These are phyloP conservation scores for Geotrichum histeridarum DNA, from an alignment of 1,139 yeast species.

Conservation along the genomic window DNA sequence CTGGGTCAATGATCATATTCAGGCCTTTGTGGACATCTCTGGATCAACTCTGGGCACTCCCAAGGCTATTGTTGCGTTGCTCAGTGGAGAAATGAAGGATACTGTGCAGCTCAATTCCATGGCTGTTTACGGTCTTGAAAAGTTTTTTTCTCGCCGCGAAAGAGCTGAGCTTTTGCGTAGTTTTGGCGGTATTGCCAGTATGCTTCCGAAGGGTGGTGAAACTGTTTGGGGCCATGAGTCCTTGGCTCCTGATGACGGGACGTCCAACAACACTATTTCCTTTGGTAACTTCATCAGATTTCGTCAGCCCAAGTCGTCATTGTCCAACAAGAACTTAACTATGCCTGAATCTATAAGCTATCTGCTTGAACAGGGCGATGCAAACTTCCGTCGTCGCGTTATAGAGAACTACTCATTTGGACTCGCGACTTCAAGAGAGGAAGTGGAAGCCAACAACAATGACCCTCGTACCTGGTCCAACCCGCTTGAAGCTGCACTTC, in stretches of 20 bases:
- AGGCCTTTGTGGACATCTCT: constrained; percentile 75
- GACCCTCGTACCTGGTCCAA: constrained; percentile 81
- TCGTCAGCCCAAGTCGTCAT: constrained; percentile 42
- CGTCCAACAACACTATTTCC: constrained; percentile 37
- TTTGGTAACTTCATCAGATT: constrained; percentile 77
- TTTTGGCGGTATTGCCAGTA: constrained; percentile 91
- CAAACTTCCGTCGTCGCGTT: constrained; percentile 66
- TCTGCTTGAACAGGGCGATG: constrained; percentile 60
- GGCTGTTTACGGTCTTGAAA: constrained; percentile 91
- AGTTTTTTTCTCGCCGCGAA: constrained; percentile 84
- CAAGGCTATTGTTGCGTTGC: constrained; percentile 80
- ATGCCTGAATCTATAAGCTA: constrained; percentile 62
- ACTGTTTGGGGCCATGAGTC: constrained; percentile 71
- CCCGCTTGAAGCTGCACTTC: constrained; percentile 86
- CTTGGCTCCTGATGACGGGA: constrained; percentile 48
- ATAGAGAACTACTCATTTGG: constrained; percentile 75
- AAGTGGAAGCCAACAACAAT: constrained; percentile 58
- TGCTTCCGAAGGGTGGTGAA: constrained; percentile 95
- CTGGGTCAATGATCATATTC: constrained; percentile 85
- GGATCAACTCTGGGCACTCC: constrained; percentile 93
- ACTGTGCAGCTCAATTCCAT: constrained; percentile 88
- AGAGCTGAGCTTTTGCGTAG: constrained; percentile 77
- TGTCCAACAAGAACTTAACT: constrained; percentile 54
- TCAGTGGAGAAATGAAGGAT: constrained; percentile 97
- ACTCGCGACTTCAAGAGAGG: constrained; percentile 52